A percentile compares a stretch with the other conserved stretches of the same genome.
phyloP scores from a whole-genome alignment of 768 basidiomycete species.

The Suillus plorans region DNA sequence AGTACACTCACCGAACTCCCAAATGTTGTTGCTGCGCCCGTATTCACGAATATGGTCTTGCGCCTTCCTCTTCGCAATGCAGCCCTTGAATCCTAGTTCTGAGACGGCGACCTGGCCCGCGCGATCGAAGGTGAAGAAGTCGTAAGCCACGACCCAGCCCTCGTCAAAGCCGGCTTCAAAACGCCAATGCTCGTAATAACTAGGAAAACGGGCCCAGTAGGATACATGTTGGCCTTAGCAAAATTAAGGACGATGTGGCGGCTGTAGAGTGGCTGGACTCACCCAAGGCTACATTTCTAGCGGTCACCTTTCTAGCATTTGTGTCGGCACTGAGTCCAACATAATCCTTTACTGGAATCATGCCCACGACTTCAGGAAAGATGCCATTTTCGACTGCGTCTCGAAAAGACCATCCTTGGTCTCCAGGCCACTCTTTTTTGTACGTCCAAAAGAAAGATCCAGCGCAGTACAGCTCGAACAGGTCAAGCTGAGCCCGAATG shows the following conservation, averaged over 20 bases:
- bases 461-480: conserved; percentile 62
- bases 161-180: conserved; percentile 63
- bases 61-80: conserved; percentile 52
- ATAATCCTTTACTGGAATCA: conserved; percentile 28
- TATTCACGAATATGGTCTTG: conserved; percentile 42
- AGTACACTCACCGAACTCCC: conserved; percentile 61
- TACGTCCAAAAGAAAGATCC: conserved; percentile 89
- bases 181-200: conserved; percentile 64
- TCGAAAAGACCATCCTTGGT: conserved; percentile 72
- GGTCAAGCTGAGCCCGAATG: conserved; percentile 59
- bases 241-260: conserved; percentile 19
- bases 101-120: conserved; percentile 31
- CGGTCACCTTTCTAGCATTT: conserved; percentile 26
- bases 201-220: conserved; percentile 49
- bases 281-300: conserved; percentile 35
- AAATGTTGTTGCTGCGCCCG: conserved; percentile 45
- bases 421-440: conserved; percentile 64
- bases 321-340: conserved; percentile 20
- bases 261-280: conserved; percentile 3
- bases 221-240: conserved; percentile 35
- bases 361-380: conserved; percentile 54
- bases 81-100: conserved; percentile 64
- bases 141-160: conserved; percentile 73
- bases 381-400: conserved; percentile 64
- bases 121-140: conserved; percentile 44